Evolutionary conservation across 306 rosid genomes (phyloP).

Genomic region (Corylus avellana): DNA sequence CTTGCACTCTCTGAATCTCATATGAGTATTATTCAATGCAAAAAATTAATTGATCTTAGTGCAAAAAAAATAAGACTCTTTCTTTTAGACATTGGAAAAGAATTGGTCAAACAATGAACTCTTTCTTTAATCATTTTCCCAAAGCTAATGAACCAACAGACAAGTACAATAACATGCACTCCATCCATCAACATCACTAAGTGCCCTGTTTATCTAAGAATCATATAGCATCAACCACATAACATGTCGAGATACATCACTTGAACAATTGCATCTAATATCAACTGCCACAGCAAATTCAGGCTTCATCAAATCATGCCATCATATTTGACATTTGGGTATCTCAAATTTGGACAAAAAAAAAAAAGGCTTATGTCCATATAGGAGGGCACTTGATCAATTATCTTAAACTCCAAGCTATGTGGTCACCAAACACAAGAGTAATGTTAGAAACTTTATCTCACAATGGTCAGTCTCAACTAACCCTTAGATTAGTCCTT

Average conservation of each 20-base stretch:
- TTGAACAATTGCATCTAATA: constrained; percentile 2
- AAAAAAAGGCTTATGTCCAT: not conserved
- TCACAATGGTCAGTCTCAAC: too few relatives aligned
- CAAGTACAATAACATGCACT: not conserved
- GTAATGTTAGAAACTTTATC: too few relatives aligned
- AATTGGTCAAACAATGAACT: too few relatives aligned
- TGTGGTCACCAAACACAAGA: not conserved
- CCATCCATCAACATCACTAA: not conserved
- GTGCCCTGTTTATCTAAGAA: not conserved
- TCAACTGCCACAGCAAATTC: not conserved
- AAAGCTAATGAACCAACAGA: not conserved
- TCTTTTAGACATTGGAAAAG: not conserved
- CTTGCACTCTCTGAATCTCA: not conserved
- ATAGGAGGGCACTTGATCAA: not conserved
- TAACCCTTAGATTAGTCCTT: too few relatives aligned
- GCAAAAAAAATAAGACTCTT: not conserved
- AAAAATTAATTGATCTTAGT: not conserved
- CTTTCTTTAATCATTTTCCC: not conserved
- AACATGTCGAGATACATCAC: not conserved
- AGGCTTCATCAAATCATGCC: not conserved
- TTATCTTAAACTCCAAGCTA: not conserved
- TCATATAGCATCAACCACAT: not conserved
- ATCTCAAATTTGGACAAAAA: not conserved
- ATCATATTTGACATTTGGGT: not conserved
- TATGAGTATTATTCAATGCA: not conserved